Evolutionary conservation across 2,329 filamentous ascomycete genomes (phyloP).

Genomic region (Penicillium sp.): DNA sequence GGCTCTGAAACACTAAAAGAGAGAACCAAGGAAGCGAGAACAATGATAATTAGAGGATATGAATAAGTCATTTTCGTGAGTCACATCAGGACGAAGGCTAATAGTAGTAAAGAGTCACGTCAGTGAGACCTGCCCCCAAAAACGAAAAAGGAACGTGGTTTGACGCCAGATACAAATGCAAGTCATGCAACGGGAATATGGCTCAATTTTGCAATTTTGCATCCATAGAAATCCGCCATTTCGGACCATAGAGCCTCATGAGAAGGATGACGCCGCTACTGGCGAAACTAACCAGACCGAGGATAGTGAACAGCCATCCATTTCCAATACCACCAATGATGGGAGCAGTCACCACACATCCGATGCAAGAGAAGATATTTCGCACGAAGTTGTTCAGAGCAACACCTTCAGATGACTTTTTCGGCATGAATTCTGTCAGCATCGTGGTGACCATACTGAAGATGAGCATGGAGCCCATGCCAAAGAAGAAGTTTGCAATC

Average conservation of each 20-base stretch:
- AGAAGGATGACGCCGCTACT: slow-evolving; percentile 62
- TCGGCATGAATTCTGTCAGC: slow-evolving; percentile 81
- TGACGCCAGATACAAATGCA: not conserved
- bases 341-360: slow-evolving; percentile 68
- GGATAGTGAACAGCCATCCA: slow-evolving; percentile 73
- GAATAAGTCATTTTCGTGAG: not conserved
- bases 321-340: slow-evolving; percentile 70
- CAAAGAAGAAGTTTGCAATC: slow-evolving; percentile 72
- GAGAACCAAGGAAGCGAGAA: too few relatives aligned
- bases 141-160: too few relatives aligned
- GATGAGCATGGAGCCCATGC: slow-evolving; percentile 75
- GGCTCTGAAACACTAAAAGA: too few relatives aligned
- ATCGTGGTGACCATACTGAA: slow-evolving; percentile 75
- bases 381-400: slow-evolving; percentile 80
- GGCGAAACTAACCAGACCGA: slow-evolving; percentile 57
- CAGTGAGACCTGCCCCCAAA: too few relatives aligned
- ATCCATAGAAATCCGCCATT: slow-evolving; percentile 68
- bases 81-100: not conserved
- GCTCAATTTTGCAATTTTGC: slow-evolving; percentile 20
- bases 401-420: slow-evolving; percentile 69
- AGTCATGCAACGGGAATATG: not conserved
- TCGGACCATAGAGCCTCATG: slow-evolving; percentile 60
- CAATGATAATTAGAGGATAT: too few relatives aligned
- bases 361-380: slow-evolving; percentile 75
- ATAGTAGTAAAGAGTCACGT: too few relatives aligned